Evolutionary conservation across 345 rosid genomes (phyloP).

Genomic region (Gossypium raimondii): DNA sequence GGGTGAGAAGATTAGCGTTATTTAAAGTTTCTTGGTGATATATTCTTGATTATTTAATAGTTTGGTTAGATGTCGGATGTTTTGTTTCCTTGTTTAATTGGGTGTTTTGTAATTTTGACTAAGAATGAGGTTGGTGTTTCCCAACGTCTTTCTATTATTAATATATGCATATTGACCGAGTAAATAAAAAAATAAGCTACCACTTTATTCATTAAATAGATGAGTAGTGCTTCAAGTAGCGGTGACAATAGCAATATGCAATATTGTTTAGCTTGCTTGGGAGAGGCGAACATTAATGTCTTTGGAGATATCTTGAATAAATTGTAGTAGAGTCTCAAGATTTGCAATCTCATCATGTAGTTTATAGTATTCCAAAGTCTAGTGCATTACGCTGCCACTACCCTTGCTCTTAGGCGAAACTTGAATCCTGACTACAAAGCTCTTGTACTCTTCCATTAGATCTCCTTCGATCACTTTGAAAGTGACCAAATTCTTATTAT

Average conservation of each 20-base stretch:
- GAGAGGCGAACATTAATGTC: slow-evolving; percentile 23
- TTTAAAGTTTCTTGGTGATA: too few species aligned
- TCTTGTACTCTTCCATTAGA: slow-evolving; percentile 31
- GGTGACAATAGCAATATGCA: not conserved
- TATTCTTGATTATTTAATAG: too few species aligned
- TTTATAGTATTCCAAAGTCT: slow-evolving; percentile 31
- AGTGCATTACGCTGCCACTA: slow-evolving; percentile 17
- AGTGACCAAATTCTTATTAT: slow-evolving; percentile 22
- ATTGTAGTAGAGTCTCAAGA: not conserved
- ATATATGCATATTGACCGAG: too few species aligned
- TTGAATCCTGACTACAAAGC: not conserved
- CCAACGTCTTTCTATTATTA: too few species aligned
- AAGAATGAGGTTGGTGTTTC: too few species aligned
- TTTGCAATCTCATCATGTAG: slow-evolving; percentile 2
- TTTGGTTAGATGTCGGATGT: too few species aligned
- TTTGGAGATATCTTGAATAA: not conserved
- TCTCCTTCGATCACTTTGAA: slow-evolving; percentile 33
- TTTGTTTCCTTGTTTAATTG: too few species aligned
- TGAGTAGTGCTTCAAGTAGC: not conserved
- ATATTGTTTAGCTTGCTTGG: not conserved
- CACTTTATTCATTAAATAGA: not conserved
- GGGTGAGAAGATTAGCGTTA: too few species aligned
- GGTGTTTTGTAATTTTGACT: too few species aligned
- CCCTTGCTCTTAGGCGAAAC: slow-evolving; percentile 23
- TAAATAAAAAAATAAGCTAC: not conserved